Evolutionary conservation across 768 basidiomycete genomes (phyloP).

Genomic region (Naganishia friedmannii): DNA sequence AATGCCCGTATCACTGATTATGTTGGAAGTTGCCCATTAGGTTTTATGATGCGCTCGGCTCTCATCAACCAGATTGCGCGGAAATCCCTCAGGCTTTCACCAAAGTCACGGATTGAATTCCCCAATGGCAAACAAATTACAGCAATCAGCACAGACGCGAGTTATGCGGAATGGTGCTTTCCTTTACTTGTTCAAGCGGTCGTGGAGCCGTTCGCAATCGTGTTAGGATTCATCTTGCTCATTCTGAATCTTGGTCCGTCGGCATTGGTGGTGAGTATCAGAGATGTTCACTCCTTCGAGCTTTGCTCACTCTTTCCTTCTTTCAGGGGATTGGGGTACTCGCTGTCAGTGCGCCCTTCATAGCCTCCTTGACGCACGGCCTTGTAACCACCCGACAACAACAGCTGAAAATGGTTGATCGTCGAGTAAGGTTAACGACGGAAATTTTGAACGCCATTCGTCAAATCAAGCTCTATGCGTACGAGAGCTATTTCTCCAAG

Average conservation of each 20-base stretch:
- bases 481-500: conserved; percentile 54
- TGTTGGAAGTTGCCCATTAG: background rate
- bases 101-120: conserved; percentile 61
- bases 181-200: conserved; percentile 30
- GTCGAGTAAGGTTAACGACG: conserved; percentile 63
- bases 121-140: conserved; percentile 68
- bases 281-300: conserved; percentile 35
- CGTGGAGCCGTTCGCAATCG: conserved; percentile 62
- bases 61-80: conserved; percentile 60
- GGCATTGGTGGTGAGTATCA: conserved; percentile 57
- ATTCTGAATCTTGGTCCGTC: conserved; percentile 68
- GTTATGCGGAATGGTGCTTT: conserved; percentile 53
- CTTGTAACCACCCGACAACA: conserved; percentile 44
- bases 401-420: conserved; percentile 63
- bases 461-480: conserved; percentile 65
- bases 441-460: conserved; percentile 70
- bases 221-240: conserved; percentile 63
- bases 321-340: conserved; percentile 53
- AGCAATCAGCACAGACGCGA: conserved; percentile 65
- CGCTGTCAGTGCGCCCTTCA: conserved; percentile 10
- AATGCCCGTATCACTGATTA: background rate
- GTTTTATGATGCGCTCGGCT: conserved; percentile 38
- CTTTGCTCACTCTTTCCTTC: background rate
- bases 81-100: conserved; percentile 67
- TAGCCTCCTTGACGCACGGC: conserved; percentile 30